phyloP scores from a whole-genome alignment of 2,329 filamentous ascomycete genomes.

The Trichoderma atroviride region DNA sequence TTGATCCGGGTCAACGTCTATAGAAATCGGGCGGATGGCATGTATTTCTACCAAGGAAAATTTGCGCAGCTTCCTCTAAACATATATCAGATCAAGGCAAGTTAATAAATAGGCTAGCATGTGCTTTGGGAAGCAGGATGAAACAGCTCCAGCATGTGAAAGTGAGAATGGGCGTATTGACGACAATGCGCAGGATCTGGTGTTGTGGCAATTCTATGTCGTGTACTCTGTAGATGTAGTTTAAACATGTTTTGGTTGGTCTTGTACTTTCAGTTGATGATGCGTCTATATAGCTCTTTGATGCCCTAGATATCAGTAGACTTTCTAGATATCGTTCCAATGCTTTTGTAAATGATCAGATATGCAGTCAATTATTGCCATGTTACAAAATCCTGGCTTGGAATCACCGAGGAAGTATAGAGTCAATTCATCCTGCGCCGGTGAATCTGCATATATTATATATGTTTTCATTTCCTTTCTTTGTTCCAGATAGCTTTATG shows the following conservation, averaged over 20 bases:
- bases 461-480: too few relatives aligned
- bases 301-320: too few relatives aligned
- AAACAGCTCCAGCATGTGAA: background rate
- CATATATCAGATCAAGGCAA: background rate
- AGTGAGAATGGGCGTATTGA: background rate
- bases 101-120: background rate
- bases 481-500: too few relatives aligned
- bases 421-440: too few relatives aligned
- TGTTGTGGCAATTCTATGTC: background rate
- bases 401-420: too few relatives aligned
- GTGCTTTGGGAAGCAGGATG: background rate
- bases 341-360: background rate
- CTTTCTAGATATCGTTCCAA: background rate
- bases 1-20: background rate
- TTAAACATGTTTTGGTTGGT: too few relatives aligned
- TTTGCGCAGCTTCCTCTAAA: slow-evolving; percentile 1
- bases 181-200: background rate
- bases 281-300: too few relatives aligned
- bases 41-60: background rate
- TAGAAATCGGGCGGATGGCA: background rate
- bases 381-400: background rate
- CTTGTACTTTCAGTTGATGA: too few relatives aligned
- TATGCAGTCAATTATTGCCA: background rate
- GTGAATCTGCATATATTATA: too few relatives aligned
- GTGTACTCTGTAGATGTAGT: too few relatives aligned